Percentiles rank a stretch among this genome's conserved stretches.
These are phyloP conservation scores for Tetrastigma voinierianum DNA, from an alignment of 164 flowering plant genomes.

Conservation along the genomic window DNA sequence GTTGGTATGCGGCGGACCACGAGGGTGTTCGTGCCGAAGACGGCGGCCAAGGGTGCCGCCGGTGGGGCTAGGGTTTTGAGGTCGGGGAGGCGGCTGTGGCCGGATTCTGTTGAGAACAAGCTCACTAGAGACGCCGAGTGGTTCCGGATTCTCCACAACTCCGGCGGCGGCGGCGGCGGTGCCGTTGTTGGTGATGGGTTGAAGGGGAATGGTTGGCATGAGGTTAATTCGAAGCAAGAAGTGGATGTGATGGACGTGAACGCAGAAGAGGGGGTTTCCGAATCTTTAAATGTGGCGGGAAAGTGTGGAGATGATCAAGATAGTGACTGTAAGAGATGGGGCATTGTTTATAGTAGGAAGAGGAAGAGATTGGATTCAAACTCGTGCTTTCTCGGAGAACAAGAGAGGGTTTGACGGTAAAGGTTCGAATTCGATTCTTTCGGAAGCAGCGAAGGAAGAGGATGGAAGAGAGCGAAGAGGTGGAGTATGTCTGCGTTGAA, in stretches of 20 bases:
- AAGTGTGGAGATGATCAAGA: not conserved
- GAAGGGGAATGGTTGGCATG: conserved; percentile 18
- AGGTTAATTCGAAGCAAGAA: conserved; percentile 1
- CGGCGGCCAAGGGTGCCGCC: conserved; percentile 29
- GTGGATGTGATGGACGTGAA: conserved; percentile 1
- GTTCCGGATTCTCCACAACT: conserved; percentile 22
- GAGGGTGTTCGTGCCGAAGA: conserved; percentile 47
- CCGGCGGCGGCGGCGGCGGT: conserved; percentile 15
- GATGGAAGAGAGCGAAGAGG: not conserved
- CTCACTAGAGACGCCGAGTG: conserved; percentile 23
- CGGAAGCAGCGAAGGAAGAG: conserved; percentile 35
- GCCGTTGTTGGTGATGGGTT: conserved; percentile 2
- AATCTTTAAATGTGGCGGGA: not conserved
- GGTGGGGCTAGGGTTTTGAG: conserved; percentile 57
- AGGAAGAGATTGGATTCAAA: conserved; percentile 28
- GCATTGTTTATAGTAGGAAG: conserved; percentile 52
- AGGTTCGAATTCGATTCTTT: conserved; percentile 29
- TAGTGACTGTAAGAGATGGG: conserved; percentile 24
- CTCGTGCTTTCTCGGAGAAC: not conserved
- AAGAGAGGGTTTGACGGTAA: conserved; percentile 15
- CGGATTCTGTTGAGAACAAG: conserved; percentile 32
- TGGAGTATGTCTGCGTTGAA: not conserved
- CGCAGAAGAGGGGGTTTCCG: not conserved
- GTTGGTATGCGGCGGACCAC: conserved; percentile 74
- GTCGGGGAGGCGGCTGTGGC: conserved; percentile 60